Evolutionary conservation across 1,284 basidiomycete species (phyloP).

Genomic region (Bondarzewia mesenterica): DNA sequence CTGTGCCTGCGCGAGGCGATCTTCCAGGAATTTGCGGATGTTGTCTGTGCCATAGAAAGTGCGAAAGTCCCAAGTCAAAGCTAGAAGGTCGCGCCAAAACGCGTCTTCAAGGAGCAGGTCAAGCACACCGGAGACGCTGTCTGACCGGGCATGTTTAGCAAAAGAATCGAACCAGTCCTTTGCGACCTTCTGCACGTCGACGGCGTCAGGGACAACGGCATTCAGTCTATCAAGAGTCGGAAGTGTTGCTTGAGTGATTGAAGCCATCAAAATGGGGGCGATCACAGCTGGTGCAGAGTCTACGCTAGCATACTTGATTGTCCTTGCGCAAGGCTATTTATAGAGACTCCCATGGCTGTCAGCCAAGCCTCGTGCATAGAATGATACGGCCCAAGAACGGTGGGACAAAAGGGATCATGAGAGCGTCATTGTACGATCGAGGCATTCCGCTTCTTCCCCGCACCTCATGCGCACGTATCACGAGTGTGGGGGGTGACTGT

Average conservation of each 20-base stretch:
- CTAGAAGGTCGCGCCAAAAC: constrained; percentile 54
- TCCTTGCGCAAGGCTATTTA: too few species aligned
- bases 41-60: constrained; percentile 40
- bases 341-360: too few species aligned
- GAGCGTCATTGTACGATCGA: too few species aligned
- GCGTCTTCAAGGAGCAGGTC: constrained; percentile 35
- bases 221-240: constrained; percentile 39
- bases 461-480: too few species aligned
- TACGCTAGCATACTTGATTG: too few species aligned
- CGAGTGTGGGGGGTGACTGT: too few species aligned
- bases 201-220: constrained; percentile 23
- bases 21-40: constrained; percentile 37
- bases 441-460: too few species aligned
- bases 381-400: too few species aligned
- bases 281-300: too few species aligned
- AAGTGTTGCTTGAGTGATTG: constrained; percentile 16
- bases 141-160: constrained; percentile 23
- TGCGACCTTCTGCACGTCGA: constrained; percentile 28
- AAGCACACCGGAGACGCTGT: constrained; percentile 28
- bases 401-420: too few species aligned
- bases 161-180: constrained; percentile 40
- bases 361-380: too few species aligned
- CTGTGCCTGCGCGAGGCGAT: constrained; percentile 32
- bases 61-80: constrained; percentile 59
- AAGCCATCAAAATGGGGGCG: too few species aligned